Conservation (phyloP, 306 rosid genomes). For the Acacia acuminata region DNA sequence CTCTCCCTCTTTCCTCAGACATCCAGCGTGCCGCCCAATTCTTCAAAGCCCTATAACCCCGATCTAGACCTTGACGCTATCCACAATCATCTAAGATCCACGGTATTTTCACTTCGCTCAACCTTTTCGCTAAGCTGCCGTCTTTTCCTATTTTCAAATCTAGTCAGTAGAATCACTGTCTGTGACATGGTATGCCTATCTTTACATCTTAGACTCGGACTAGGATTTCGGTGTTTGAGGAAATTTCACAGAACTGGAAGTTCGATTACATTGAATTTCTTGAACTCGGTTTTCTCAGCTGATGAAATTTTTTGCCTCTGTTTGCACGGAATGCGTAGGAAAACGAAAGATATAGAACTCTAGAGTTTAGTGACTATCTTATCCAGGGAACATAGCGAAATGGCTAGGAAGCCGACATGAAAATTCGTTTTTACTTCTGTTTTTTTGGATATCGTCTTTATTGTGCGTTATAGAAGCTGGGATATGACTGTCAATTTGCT, state of each 20-base stretch:
- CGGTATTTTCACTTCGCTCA: conserved; percentile 32
- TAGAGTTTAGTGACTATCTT: not conserved
- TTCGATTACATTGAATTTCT: not conserved
- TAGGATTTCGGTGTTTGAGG: not conserved
- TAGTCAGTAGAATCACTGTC: not conserved
- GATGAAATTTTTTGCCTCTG: not conserved
- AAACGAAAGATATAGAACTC: not conserved
- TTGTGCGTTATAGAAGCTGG: not conserved
- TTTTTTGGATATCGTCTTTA: not conserved
- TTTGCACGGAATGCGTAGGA: not conserved
- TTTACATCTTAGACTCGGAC: not conserved
- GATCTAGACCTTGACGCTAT: conserved; percentile 47
- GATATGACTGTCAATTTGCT: not conserved
- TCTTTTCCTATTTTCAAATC: not conserved
- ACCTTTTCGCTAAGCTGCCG: not conserved
- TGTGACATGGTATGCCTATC: not conserved
- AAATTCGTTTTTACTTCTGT: not conserved
- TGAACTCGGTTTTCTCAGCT: not conserved
- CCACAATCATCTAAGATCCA: conserved; percentile 61
- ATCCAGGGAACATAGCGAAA: not conserved
- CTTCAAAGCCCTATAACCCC: conserved; percentile 39
- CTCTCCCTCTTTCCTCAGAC: conserved; percentile 55
- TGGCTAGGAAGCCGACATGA: not conserved
- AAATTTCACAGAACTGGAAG: not conserved
- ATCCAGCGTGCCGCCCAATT: conserved; percentile 13